Percentiles rank a stretch among this genome's conserved stretches.
These are phyloP conservation scores for Fagus crenata DNA, from an alignment of 306 rosid species.

Conservation along the genomic window DNA sequence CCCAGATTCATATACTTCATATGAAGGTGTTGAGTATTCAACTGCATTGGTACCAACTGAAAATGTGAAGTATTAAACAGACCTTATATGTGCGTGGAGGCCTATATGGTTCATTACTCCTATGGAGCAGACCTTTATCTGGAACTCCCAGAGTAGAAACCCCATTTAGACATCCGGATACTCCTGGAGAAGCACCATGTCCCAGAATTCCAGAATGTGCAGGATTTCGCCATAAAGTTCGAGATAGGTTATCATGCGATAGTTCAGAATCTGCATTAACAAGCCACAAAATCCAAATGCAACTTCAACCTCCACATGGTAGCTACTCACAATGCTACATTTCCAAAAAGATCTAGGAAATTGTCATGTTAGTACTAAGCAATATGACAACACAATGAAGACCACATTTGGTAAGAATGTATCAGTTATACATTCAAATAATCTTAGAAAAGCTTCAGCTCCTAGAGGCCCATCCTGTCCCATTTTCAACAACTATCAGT, in stretches of 20 bases:
- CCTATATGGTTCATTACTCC: slow-evolving; percentile 44
- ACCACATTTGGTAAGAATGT: not conserved
- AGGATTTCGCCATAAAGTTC: slow-evolving; percentile 2
- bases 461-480: not conserved
- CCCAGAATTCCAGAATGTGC: slow-evolving; percentile 25
- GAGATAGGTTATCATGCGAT: slow-evolving; percentile 17
- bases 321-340: not conserved
- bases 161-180: not conserved
- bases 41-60: slow-evolving; percentile 1
- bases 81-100: slow-evolving; percentile 54
- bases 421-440: not conserved
- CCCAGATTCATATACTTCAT: not conserved
- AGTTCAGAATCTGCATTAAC: slow-evolving; percentile 29
- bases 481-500: not conserved
- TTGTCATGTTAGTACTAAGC: not conserved
- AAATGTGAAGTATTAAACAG: slow-evolving; percentile 11
- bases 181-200: not conserved
- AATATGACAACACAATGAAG: not conserved
- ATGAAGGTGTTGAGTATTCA: not conserved
- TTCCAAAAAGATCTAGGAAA: not conserved
- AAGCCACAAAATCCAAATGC: not conserved
- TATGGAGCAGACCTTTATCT: slow-evolving; percentile 38
- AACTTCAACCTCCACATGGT: not conserved
- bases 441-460: not conserved
- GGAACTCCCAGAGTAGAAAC: slow-evolving; percentile 4